Base-by-base conservation (phyloP, 1,139 yeast species). In the Suhomyces ambrosiae region DNA sequence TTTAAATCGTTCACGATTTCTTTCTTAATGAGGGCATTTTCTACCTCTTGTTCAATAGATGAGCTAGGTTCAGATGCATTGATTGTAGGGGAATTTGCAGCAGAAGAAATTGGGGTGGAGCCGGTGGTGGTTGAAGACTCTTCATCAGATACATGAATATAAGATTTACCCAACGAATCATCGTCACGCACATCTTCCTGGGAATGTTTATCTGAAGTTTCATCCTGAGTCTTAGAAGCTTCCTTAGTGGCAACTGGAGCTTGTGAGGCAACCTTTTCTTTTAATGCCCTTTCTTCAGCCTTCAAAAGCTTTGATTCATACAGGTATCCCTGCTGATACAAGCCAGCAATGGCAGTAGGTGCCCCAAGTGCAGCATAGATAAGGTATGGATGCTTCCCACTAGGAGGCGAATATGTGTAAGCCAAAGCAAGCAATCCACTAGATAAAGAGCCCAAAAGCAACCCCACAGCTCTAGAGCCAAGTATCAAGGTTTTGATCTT, bases 351-450 rank as follows among this genome's bases (percentile, higher is more conserved):
- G 31, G 51, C 33, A 24, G 51, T 33, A 5, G 79, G 76, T 23
- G 72, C 71, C 12, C 78, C 75, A 15, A 75, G 37, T n/a, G 79
- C 74, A n/a, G 80, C 65, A 50, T 78, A 78, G 24, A 78, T 50
- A 50, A 78, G 68, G 50, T 77, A 78, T 6, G 82, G 82, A 56
- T 78, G 83, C 49, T 71, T 71, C 29, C 69, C 80, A 35, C 62
- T 53, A 6, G 57, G 45, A 8, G 76, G 65, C 8, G 81, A 66
- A 42, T 60, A 57, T 19, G 51, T 53, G 49, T 61, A 78, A 10
- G 78, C 79, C 47, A 68, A 47, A 24, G 61, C 50, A 40, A 78
- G 73, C 39, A 71, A 52, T 19, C 60, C 56, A 3, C 75, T 44
- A 4, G 77, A 61, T 17, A 73, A 33, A 2, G 66, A 57, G 16